Evolutionary conservation across 352 stramenopile genomes (phyloP), one percentile per base, ranked within the genome.

Genomic region (Globisporangium carolinianum): DNA sequence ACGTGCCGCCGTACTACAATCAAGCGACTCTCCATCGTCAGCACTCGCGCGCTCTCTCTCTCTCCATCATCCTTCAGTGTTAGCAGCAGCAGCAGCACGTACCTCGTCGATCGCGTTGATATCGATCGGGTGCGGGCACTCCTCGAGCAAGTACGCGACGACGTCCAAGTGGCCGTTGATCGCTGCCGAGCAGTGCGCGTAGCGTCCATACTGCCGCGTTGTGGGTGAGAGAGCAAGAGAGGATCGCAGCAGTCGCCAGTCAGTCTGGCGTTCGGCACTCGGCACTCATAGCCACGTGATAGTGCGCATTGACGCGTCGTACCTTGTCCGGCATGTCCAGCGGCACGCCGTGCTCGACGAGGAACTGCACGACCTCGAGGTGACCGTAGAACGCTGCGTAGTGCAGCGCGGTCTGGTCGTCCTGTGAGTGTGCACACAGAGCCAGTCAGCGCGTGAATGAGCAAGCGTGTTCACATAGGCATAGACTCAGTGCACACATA

Each of bases 71-170:
- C 24, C 6, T 17, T 12, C 8, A 32, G 35, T 10, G 35, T 58
- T 38, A 38, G 1, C 12, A 18, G 4, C 15, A 53, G 11, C 3
- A 17, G 12, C 11, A 47, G 3, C 4, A 39, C 68, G 3, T 43
- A 91, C 83, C 74, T 94, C 85, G 37, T 95, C 85, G 50, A 92
- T 88, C 55, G 83, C 77, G 58, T 95, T 95, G 53, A 95, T 92
- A 55, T 95, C 82, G 55, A 95, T 90, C 41, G 83, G 79, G 42
- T 83, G 72, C 9, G 65, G 69, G 53, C 83, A 92, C 50, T 95
- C 85, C 47, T 95, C 85, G 58, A 95, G 55, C 37, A 95, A 56
- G 59, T 91, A 95, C 59, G 71, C 49, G 37, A 95, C 81, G 12
- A 95, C 85, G 51, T 95, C 85, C 67, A 95, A 71, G 47, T 95